phyloP scores from a whole-genome alignment of 2,329 filamentous ascomycete genomes.

The Aphanoascus verrucosus region DNA sequence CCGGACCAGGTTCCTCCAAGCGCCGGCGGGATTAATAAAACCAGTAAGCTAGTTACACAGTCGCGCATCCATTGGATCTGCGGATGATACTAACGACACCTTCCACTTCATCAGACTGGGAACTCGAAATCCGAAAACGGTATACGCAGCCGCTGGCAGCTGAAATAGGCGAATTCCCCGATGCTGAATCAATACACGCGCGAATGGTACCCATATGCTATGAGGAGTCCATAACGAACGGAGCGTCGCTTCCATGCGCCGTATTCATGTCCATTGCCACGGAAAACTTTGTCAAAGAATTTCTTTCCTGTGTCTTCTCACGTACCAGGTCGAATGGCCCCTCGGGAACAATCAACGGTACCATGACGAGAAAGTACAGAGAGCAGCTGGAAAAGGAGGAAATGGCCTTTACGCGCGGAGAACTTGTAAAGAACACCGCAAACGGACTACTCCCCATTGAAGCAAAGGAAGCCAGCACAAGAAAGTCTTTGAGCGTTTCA shows the following conservation, averaged over 20 bases:
- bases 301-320: constrained; percentile 45
- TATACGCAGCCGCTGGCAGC: constrained; percentile 51
- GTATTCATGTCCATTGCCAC: constrained; percentile 52
- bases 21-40: constrained; percentile 69
- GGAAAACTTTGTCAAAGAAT: constrained; percentile 54
- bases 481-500: constrained; percentile 62
- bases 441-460: constrained; percentile 72
- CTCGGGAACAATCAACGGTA: constrained; percentile 56
- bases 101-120: constrained; percentile 41
- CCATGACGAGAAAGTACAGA: constrained; percentile 70
- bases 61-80: neutral
- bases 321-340: constrained; percentile 48
- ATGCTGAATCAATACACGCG: constrained; percentile 45
- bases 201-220: constrained; percentile 57
- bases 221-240: constrained; percentile 49
- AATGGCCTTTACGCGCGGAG: constrained; percentile 58
- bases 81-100: neutral
- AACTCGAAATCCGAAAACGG: constrained; percentile 54
- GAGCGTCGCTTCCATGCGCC: constrained; percentile 44
- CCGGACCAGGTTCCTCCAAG: constrained; percentile 56
- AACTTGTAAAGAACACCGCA: constrained; percentile 58
- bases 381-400: constrained; percentile 67
- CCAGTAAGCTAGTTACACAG: constrained; percentile 43
- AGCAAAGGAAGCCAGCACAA: constrained; percentile 60
- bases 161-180: constrained; percentile 54